phyloP scores from a whole-genome alignment of 495 filamentous ascomycete species.

The Penicillium manginii region DNA sequence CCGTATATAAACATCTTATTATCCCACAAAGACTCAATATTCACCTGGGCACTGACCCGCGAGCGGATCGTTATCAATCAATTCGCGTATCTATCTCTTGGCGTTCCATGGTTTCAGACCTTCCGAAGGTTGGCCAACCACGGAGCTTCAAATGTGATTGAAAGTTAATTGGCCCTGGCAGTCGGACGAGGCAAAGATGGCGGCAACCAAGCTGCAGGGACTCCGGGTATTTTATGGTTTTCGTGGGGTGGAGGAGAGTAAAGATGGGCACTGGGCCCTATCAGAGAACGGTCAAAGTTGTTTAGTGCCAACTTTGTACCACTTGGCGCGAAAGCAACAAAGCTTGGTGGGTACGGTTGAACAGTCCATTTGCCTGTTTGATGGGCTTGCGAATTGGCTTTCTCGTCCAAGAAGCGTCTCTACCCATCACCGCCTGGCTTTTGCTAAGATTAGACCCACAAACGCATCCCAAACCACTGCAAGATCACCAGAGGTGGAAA shows the following conservation, averaged over 20 bases:
- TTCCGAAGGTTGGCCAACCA: not conserved
- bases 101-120: not conserved
- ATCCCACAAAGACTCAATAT: no score
- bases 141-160: not conserved
- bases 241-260: not conserved
- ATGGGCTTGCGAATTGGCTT: not conserved
- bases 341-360: conserved; percentile 1
- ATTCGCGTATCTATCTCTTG: not conserved
- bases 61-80: conserved; percentile 1
- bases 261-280: not conserved
- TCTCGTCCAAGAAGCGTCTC: not conserved
- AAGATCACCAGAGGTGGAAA: not conserved
- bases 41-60: no score
- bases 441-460: not conserved
- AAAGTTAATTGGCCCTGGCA: not conserved
- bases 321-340: not conserved
- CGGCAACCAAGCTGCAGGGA: not conserved
- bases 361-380: not conserved
- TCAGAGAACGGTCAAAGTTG: conserved; percentile 1
- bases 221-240: not conserved
- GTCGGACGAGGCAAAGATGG: not conserved
- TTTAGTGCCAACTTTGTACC: not conserved
- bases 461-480: not conserved
- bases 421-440: not conserved
- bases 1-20: not conserved